Base-by-base conservation (phyloP, 2,329 filamentous ascomycete species). In the Fusarium sp. region DNA sequence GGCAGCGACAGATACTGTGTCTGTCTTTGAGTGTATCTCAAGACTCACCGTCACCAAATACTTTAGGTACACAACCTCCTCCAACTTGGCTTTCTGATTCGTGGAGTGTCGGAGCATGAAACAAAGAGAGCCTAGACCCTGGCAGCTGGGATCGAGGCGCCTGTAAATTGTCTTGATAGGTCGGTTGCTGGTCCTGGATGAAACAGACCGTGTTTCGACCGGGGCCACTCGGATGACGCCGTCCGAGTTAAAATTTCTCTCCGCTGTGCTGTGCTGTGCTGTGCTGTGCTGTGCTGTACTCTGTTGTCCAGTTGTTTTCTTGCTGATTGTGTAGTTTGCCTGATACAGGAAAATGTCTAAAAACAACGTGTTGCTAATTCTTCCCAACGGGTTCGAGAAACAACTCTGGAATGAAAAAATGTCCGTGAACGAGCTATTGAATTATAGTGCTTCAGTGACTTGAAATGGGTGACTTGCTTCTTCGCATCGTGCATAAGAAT, bases 121-220 rank as follows among this genome's bases (percentile, higher is more conserved):
- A 78, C 74, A 74, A 74, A 76, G 71, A 75, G 68, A 75, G 73
- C 73, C 66, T 68, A 75, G 59, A 68, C 75, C 75, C 75, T 78
- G 69, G 59, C 69, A 72, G 63, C 74, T 73, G 68, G 74, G 63
- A 69, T 57, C 66, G 70, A 72, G 68, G 76, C 76, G 66, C 72
- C 68, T 75, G 70, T 50, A 56, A 64, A 68, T 68, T 66, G 63
- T 38, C 63, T 66, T 79, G 77, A 79, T 79, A 78, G 77, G 77
- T 54, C 66, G 61, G 57, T 30, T 32, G 59, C 68, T 56, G 74
- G 76, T 50, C 66, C 52, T 67, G 65, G 72, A 73, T 79, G 77
- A 79, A 79, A 79, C 77, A 62, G 71, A 70, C 72, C 62, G 70
- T 68, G 77, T 79, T 79, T 79, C 77, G 70, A 75, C 77, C 56